These are phyloP conservation scores for Rhizoclosmatium sp. DNA, from an alignment of 192 early-diverging fungal species.

Conservation along the genomic window DNA sequence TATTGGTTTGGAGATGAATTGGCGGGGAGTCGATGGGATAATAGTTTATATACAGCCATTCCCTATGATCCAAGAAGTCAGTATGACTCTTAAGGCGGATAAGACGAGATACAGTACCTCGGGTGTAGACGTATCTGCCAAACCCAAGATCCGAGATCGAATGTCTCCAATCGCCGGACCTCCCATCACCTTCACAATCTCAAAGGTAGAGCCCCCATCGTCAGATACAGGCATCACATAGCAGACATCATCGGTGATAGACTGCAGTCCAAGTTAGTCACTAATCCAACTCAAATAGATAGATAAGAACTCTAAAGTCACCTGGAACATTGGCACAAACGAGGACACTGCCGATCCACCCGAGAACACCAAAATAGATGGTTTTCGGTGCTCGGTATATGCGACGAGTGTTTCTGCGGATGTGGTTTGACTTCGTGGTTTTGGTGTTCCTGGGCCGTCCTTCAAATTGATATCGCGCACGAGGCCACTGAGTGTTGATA, in stretches of 20 bases:
- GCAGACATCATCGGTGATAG: slow-evolving; percentile 67
- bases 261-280: not conserved
- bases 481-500: too few species aligned
- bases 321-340: slow-evolving; percentile 68
- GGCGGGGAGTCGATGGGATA: slow-evolving; percentile 72
- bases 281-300: not conserved
- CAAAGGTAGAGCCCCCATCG: slow-evolving; percentile 65
- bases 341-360: slow-evolving; percentile 78
- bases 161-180: slow-evolving; percentile 82
- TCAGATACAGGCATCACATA: slow-evolving; percentile 79
- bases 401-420: too few species aligned
- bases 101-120: slow-evolving; percentile 42
- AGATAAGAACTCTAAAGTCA: not conserved
- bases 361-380: slow-evolving; percentile 72
- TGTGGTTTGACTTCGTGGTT: too few species aligned
- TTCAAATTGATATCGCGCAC: too few species aligned
- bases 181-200: slow-evolving; percentile 76
- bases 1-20: slow-evolving; percentile 48
- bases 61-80: slow-evolving; percentile 42
- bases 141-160: slow-evolving; percentile 67
- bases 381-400: not conserved
- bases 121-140: slow-evolving; percentile 65
- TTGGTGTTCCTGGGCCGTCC: too few species aligned
- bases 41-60: slow-evolving; percentile 69
- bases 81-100: not conserved